phyloP scores from a whole-genome alignment of 129 eudicot genomes.

The Scalesia atractyloides region DNA sequence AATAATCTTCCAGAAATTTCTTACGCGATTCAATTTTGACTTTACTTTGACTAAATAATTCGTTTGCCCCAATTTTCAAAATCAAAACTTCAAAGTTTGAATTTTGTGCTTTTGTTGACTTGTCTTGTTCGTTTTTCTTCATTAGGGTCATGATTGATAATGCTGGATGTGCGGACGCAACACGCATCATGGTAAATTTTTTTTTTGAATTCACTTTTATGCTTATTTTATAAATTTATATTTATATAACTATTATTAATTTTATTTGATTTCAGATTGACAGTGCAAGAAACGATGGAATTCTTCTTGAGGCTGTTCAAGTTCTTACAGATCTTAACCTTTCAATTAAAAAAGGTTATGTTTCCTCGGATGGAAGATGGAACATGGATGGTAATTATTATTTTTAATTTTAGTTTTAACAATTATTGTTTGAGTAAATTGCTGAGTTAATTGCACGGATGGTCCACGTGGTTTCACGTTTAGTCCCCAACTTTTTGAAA shows the following conservation, averaged over 20 bases:
- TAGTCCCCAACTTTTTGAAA: too few relatives aligned
- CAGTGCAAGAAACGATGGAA: slow-evolving; percentile 85
- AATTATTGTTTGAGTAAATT: too few relatives aligned
- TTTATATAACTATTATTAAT: neutral
- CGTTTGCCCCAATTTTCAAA: neutral
- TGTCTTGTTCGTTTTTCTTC: slow-evolving; percentile 5
- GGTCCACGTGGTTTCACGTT: too few relatives aligned
- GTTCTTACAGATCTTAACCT: slow-evolving; percentile 87
- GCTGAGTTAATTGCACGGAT: too few relatives aligned
- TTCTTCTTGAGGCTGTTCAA: slow-evolving; percentile 94
- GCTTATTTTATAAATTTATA: too few relatives aligned
- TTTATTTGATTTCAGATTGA: slow-evolving; percentile 53
- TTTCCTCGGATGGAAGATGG: slow-evolving; percentile 96
- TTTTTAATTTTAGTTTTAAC: too few relatives aligned
- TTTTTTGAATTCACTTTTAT: neutral
- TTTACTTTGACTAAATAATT: too few relatives aligned
- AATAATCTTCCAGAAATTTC: slow-evolving; percentile 23
- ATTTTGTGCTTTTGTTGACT: slow-evolving; percentile 26
- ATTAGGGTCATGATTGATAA: slow-evolving; percentile 90
- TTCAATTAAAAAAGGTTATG: slow-evolving; percentile 84
- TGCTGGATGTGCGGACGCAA: slow-evolving; percentile 75
- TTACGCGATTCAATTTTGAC: slow-evolving; percentile 8
- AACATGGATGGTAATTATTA: slow-evolving; percentile 80
- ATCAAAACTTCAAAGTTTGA: slow-evolving; percentile 21
- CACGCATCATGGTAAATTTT: slow-evolving; percentile 71